Evolutionary conservation across 805 yeast genomes (phyloP).

Genomic region (Lachancea dasiensis): DNA sequence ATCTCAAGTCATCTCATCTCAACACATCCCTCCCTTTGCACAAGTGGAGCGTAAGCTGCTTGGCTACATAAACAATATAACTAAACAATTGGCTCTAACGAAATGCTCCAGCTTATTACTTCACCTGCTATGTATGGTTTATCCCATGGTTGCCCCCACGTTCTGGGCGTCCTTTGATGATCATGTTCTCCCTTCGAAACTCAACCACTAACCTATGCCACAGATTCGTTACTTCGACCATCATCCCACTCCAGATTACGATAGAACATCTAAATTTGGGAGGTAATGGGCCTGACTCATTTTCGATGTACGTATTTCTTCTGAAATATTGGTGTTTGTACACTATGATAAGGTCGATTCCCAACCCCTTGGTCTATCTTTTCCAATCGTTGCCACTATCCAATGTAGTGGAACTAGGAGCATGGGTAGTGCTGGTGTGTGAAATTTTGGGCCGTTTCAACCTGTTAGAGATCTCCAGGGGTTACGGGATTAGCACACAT

Average conservation of each 20-base stretch:
- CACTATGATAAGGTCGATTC: conserved; percentile 6
- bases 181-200: background rate
- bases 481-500: background rate
- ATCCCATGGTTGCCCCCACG: background rate
- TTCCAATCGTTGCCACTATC: conserved; percentile 9
- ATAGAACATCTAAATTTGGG: conserved; percentile 15
- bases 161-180: background rate
- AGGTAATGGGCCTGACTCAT: background rate
- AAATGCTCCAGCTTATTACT: conserved; percentile 9
- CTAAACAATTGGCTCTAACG: background rate
- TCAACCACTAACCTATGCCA: background rate
- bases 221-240: conserved; percentile 14
- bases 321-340: conserved; percentile 12
- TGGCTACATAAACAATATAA: background rate
- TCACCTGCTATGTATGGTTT: conserved; percentile 9
- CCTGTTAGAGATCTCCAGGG: background rate
- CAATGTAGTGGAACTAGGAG: conserved; percentile 7
- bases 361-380: conserved; percentile 9
- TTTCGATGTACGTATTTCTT: conserved; percentile 2
- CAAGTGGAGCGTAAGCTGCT: background rate
- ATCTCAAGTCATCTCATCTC: conserved; percentile 6
- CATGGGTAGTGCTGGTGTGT: conserved; percentile 6
- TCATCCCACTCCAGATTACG: conserved; percentile 23
- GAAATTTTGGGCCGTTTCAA: conserved; percentile 7
- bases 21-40: background rate